Base-by-base conservation (phyloP, 2,329 filamentous ascomycete genomes). In the Pseudopyrenochaeta lycopersici region DNA sequence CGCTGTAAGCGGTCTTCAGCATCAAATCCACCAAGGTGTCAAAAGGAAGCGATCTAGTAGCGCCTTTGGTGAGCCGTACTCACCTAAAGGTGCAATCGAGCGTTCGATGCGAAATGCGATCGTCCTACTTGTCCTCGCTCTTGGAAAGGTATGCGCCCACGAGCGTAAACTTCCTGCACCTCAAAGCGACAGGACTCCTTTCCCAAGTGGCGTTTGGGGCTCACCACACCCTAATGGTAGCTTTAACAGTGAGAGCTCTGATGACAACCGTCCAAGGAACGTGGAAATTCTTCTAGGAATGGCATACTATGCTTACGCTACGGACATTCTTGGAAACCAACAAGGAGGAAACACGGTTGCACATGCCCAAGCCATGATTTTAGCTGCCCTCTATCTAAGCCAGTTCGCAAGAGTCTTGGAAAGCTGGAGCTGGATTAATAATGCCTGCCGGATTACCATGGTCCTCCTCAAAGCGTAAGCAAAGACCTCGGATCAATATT, bases 341-440 rank as follows among this genome's bases (percentile, higher is more conserved):
- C 83, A 88, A 31, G 93, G 90, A 11, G 90, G 90, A 1, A 90
- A 89, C 56, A 90, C 90, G 38, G 81, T 98, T 53, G 88, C 90
- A 60, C 90, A 95, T 69, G 91, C 96, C 4, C 93, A 97, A 73
- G 91, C 90, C 7, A 88, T 88, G 64, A 85, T 98, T 20, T 83
- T 98, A 41, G 92, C 92, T 14, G 92, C 91, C 2, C 78, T 99
- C 4, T 99, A 97, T 71, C 88, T 93, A 58, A 92, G 92, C 2
- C 95, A 98, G 72, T 79, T 97, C 21, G 93, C 88, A 0, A 85
- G 94, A 43, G 90, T 96, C 0, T 81, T 97, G 63, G 91, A 97
- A 70, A 98, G 94, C 68, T 93, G 87, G 80, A 85, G 81, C 52
- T 89, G 86, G 85, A 87, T 89, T 55, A 82, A 78, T 35, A 82